These are phyloP conservation scores for Trifolium repens DNA, from an alignment of 306 rosid genomes.

Conservation along the genomic window DNA sequence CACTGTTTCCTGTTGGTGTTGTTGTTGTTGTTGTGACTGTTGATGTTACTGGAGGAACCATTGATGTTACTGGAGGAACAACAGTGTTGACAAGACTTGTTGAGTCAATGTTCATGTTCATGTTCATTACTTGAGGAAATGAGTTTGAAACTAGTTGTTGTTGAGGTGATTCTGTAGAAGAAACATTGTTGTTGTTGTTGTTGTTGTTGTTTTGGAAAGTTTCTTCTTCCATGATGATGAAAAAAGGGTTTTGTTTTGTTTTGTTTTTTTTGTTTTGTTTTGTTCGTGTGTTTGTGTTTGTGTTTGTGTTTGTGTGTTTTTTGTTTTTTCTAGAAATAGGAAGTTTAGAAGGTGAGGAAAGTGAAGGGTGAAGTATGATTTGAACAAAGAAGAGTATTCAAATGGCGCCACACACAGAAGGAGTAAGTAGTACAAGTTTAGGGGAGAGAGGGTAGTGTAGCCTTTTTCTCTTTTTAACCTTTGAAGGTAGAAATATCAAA, in stretches of 20 bases:
- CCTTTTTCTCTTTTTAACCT: slow-evolving; percentile 43
- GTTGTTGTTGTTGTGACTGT: background rate
- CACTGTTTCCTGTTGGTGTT: slow-evolving; percentile 22
- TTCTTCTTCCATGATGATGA: slow-evolving; percentile 55
- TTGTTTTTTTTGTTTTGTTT: background rate
- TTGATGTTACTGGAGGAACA: background rate
- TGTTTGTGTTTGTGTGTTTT: background rate
- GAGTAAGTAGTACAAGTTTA: slow-evolving; percentile 22
- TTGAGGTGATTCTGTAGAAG: slow-evolving; percentile 43
- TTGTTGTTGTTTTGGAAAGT: slow-evolving; percentile 38
- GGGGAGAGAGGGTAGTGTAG: slow-evolving; percentile 10
- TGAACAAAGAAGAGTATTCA: slow-evolving; percentile 54
- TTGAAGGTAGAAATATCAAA: background rate
- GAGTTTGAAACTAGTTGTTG: slow-evolving; percentile 36
- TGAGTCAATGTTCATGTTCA: background rate
- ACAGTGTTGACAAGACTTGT: slow-evolving; percentile 11
- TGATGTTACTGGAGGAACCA: background rate
- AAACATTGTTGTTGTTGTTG: slow-evolving; percentile 31
- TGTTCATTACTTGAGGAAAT: slow-evolving; percentile 31
- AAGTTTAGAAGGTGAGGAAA: slow-evolving; percentile 24
- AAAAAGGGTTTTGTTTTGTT: background rate
- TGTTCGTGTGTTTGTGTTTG: background rate
- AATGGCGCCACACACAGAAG: slow-evolving; percentile 75
- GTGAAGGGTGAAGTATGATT: slow-evolving; percentile 54
- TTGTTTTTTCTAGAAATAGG: slow-evolving; percentile 29